These are phyloP conservation scores for Yarrowia sp. DNA, from an alignment of 805 yeast species.

Conservation along the genomic window DNA sequence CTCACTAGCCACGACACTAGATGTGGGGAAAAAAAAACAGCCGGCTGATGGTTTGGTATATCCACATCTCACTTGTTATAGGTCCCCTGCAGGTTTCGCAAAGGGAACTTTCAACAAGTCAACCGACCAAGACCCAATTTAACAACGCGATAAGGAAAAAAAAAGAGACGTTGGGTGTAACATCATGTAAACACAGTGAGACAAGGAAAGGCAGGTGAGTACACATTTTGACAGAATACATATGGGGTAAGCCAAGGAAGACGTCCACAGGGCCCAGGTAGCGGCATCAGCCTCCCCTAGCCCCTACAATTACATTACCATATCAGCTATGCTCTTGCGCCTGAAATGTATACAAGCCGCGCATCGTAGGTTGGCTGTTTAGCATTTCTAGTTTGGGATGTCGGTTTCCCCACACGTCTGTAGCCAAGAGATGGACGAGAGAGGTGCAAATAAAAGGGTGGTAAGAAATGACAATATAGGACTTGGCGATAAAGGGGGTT, in stretches of 20 bases:
- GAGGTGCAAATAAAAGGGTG: background rate
- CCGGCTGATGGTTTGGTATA: background rate
- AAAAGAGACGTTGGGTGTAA: background rate
- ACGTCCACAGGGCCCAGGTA: no score
- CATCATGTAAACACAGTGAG: slow-evolving; percentile 4
- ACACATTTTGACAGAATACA: no score
- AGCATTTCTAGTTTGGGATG: slow-evolving; percentile 32
- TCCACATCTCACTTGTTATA: background rate
- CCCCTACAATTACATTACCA: slow-evolving; percentile 12
- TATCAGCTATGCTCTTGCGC: slow-evolving; percentile 15
- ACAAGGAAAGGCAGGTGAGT: background rate
- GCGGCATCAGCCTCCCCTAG: background rate
- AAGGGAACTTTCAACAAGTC: background rate
- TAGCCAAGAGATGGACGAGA: slow-evolving; percentile 11
- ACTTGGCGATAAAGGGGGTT: no score
- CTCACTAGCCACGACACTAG: background rate
- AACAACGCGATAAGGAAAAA: background rate
- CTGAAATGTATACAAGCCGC: slow-evolving; percentile 29
- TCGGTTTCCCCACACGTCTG: slow-evolving; percentile 33
- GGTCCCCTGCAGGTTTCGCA: slow-evolving; percentile 15
- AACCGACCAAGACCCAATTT: background rate
- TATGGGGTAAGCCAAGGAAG: no score
- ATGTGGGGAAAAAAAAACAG: background rate
- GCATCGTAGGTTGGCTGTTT: slow-evolving; percentile 20
- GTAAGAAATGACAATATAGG: no score